Conservation (phyloP, 345 rosid genomes). For the Euphorbia tirucalli region DNA sequence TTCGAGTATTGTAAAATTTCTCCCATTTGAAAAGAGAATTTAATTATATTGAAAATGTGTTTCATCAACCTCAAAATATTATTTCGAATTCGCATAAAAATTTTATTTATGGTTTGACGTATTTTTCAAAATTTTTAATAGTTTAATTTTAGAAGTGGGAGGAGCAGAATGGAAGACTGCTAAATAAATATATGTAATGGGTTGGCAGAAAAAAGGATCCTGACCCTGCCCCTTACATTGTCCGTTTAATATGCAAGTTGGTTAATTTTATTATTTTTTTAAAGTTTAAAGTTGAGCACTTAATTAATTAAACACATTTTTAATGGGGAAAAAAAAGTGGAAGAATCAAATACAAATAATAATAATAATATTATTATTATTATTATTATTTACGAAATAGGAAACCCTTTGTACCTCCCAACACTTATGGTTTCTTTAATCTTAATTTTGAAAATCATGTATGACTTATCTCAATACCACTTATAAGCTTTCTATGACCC, state of each 20-base stretch:
- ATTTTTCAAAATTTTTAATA: too few relatives aligned
- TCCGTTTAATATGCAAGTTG: conserved; percentile 24
- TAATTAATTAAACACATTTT: too few relatives aligned
- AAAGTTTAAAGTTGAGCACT: conserved; percentile 8
- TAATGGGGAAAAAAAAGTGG: not conserved
- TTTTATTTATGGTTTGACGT: too few relatives aligned
- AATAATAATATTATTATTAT: conserved; percentile 1
- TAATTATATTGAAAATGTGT: too few relatives aligned
- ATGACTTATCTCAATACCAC: conserved; percentile 19
- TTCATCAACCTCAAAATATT: too few relatives aligned
- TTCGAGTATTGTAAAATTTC: too few relatives aligned
- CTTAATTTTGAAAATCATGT: conserved; percentile 6
- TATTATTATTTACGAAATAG: conserved; percentile 12
- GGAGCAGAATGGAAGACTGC: conserved; percentile 20
- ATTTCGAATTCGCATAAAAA: too few relatives aligned
- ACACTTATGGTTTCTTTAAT: too few relatives aligned
- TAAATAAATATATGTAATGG: conserved; percentile 5
- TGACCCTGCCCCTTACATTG: not conserved
- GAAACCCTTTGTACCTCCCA: conserved; percentile 9
- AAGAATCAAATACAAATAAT: conserved; percentile 15
- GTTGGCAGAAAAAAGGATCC: conserved; percentile 14
- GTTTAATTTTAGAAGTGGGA: conserved; percentile 31
- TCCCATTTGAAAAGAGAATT: too few relatives aligned
- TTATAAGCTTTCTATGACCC: not conserved
- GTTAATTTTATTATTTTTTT: not conserved